These are phyloP conservation scores for Sclerotinia subarctica DNA, from an alignment of 2,329 filamentous ascomycete species.

Conservation along the genomic window DNA sequence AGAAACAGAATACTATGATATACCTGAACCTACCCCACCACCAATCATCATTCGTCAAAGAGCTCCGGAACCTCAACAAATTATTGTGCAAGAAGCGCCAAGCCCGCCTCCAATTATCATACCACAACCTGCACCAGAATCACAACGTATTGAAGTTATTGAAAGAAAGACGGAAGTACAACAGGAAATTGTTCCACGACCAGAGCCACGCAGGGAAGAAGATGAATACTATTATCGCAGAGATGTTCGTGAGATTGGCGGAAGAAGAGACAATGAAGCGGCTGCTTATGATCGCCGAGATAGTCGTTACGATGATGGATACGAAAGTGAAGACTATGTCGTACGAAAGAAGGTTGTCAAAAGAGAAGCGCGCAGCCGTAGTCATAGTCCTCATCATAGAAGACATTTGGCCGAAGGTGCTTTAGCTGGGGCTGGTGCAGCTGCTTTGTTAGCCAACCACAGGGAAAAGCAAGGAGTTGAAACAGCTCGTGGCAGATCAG, in stretches of 20 bases:
- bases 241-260: slow-evolving; percentile 35
- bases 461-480: slow-evolving; percentile 43
- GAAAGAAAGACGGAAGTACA: slow-evolving; percentile 31
- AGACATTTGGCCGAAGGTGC: slow-evolving; percentile 63
- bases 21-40: slow-evolving; percentile 47
- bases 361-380: slow-evolving; percentile 47
- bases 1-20: slow-evolving; percentile 61
- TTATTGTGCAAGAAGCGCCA: slow-evolving; percentile 58
- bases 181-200: slow-evolving; percentile 26
- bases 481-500: slow-evolving; percentile 31
- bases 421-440: slow-evolving; percentile 59
- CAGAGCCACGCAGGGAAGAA: slow-evolving; percentile 34
- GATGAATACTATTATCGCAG: slow-evolving; percentile 41
- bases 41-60: slow-evolving; percentile 57
- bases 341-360: slow-evolving; percentile 42
- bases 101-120: slow-evolving; percentile 50
- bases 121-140: slow-evolving; percentile 26
- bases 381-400: slow-evolving; percentile 51
- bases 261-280: slow-evolving; percentile 30
- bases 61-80: slow-evolving; percentile 54
- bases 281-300: slow-evolving; percentile 43
- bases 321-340: slow-evolving; percentile 46
- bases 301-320: slow-evolving; percentile 42
- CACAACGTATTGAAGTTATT: slow-evolving; percentile 32
- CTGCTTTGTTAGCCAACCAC: slow-evolving; percentile 56